These are phyloP conservation scores for Penstemon newberryi DNA, from an alignment of 257 asterid genomes.

Conservation along the genomic window DNA sequence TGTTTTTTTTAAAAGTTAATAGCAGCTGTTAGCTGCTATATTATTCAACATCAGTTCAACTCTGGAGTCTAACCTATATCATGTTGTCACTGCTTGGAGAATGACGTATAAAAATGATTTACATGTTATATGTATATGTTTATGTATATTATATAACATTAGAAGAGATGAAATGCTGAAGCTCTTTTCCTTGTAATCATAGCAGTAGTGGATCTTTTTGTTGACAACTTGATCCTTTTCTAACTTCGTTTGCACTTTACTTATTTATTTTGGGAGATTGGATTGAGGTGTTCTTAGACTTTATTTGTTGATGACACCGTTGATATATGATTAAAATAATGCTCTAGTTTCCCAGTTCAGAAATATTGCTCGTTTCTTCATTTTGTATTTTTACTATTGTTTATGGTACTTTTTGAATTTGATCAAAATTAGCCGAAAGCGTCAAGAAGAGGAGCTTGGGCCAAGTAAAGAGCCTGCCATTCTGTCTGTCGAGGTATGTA, in stretches of 20 bases:
- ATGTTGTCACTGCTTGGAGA: neutral
- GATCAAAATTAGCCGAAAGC: slow-evolving; percentile 51
- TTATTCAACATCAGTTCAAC: neutral
- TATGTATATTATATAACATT: neutral
- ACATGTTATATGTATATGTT: neutral
- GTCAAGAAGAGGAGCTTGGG: slow-evolving; percentile 49
- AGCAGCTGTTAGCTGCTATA: neutral
- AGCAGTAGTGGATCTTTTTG: neutral
- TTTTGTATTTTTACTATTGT: neutral
- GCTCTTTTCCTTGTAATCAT: neutral
- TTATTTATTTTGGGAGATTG: neutral
- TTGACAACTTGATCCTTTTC: neutral
- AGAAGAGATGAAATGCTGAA: neutral
- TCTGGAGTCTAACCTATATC: neutral
- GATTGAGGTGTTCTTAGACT: neutral
- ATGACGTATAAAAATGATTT: neutral
- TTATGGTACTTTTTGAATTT: slow-evolving; percentile 21
- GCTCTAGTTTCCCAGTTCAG: neutral
- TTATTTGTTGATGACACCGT: slow-evolving; percentile 17
- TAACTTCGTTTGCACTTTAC: neutral
- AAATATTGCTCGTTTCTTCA: neutral
- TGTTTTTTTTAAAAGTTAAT: neutral
- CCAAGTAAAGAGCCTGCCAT: slow-evolving; percentile 75
- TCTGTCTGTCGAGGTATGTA: slow-evolving; percentile 39
- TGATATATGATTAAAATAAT: neutral